phyloP scores from a whole-genome alignment of 371 early-diverging fungal genomes.

The Entomophthora muscae region DNA sequence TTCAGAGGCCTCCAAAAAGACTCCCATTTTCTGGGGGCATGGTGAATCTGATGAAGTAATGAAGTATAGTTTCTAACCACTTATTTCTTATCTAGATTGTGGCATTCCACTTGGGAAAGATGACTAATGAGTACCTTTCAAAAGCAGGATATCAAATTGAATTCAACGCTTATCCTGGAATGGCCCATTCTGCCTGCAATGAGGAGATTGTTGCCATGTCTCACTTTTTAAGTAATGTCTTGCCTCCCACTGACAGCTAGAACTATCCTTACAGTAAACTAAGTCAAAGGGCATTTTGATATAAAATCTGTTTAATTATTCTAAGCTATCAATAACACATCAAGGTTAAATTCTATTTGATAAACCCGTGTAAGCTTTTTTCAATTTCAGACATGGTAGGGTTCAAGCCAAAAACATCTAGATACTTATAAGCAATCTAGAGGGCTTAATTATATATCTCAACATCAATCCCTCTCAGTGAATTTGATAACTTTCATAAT shows the following conservation, averaged over 20 bases:
- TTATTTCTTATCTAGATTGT: constrained; percentile 36
- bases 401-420: no score
- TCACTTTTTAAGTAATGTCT: constrained; percentile 31
- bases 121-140: constrained; percentile 40
- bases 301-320: no score
- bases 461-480: no score
- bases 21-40: constrained; percentile 77
- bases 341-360: no score
- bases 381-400: no score
- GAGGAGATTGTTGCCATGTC: constrained; percentile 60
- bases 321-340: no score
- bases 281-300: no score
- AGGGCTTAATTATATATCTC: no score
- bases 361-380: no score
- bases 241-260: constrained; percentile 15
- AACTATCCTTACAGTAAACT: no score
- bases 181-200: constrained; percentile 58
- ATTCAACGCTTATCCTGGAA: constrained; percentile 55
- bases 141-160: constrained; percentile 44
- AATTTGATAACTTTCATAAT: no score
- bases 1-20: constrained; percentile 46
- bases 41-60: constrained; percentile 58
- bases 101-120: constrained; percentile 42
- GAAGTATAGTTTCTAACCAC: not conserved
- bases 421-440: no score